Evolutionary conservation across 2,329 filamentous ascomycete species (phyloP), one percentile per base, ranked within the genome.

Genomic region (Hymenoscyphus infarciens): DNA sequence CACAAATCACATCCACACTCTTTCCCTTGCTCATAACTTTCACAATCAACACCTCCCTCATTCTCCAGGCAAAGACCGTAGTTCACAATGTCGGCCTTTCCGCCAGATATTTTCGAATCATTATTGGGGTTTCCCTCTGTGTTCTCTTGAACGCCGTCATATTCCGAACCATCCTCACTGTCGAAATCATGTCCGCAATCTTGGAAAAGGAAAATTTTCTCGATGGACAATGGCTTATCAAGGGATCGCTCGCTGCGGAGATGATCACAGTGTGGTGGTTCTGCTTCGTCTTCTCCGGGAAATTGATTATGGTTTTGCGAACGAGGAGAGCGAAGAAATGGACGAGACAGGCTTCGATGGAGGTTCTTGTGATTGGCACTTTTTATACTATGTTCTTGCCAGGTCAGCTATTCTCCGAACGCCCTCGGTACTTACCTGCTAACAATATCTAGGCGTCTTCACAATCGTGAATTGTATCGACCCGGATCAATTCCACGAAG

Each of bases 281-380:
- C 76, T 84, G 82, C 65, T 71, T 77, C n/a, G 75, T 88, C 62
- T 89, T 90, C 73, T 80, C 83, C 45, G 75, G 73, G 62, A 90
- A 89, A 74, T 78, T 90, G 4, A 82, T 81, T 6, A 77, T 80
- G 65, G 84, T 85, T 6, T 81, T 89, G 38, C 72, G 77, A 8
- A 77, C 82, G 66, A 81, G 87, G 25, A 80, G 77, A 61, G 78
- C 77, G 67, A 76, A 89, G 64, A 84, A 85, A 1, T 77, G 88
- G 69, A 80, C 77, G 61, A 81, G 84, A 61, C 88, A 87, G 70
- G 84, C 85, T 10, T 83, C 85, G 1, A 85, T 89, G 79, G 84
- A 87, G 68, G 81, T 87, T 62, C 83, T 89, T 64, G 87, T 87
- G 72, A 81, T 88, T 69, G 87, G 88, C 81, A 83, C 85, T 56